Base-by-base conservation (phyloP, 225 moss, liverwort and hornwort genomes). In the Polytrichum commune region DNA sequence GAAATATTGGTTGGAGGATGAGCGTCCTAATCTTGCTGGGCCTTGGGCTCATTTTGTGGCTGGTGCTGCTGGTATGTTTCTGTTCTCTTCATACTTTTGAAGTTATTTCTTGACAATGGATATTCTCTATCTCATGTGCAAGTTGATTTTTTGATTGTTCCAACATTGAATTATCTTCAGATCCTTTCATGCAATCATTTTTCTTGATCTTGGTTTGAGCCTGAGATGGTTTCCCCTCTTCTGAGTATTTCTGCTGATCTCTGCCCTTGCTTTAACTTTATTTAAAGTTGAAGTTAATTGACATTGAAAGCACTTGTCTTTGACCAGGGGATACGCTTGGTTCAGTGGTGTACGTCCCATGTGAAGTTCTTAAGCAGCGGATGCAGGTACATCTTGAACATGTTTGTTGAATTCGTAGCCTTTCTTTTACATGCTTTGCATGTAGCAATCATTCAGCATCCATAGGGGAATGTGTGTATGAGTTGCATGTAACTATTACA, bases 341-440 rank as follows among this genome's bases (percentile, higher is more conserved):
- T 54, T 91, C 90, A 63, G 78, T 91, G 64, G 85, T 82, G 67
- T 91, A 91, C 62, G 88, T 91, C 67, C 90, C 90, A 10, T 88
- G 90, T 84, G 90, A 91, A 86, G 90, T 91, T 67, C 79, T 91
- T 38, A 91, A 91, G 76, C 88, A 82, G 69, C 81, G 90, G 68
- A 91, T 91, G 90, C 90, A 90, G 88, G 85, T 90, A 66, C 65
- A 76, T 46, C 73, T 35, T 67, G 22, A 71, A 32, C 32, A 32
- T 0, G 32, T 32, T 32, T 46, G 46, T 46, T 46, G 13, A 46
- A 46, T 46, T 16, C 0, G 16, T 13, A 46, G 13, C 38, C 46
- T 46, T 46, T 1, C 46, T 46, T 38, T 46, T 46, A 46, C 7
- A 46, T 46, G 46, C 35, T 13, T 46, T 46, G 16, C 46, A 46